Base-by-base conservation (phyloP, 2,329 filamentous ascomycete species). In the Cordyceps tenuipes region DNA sequence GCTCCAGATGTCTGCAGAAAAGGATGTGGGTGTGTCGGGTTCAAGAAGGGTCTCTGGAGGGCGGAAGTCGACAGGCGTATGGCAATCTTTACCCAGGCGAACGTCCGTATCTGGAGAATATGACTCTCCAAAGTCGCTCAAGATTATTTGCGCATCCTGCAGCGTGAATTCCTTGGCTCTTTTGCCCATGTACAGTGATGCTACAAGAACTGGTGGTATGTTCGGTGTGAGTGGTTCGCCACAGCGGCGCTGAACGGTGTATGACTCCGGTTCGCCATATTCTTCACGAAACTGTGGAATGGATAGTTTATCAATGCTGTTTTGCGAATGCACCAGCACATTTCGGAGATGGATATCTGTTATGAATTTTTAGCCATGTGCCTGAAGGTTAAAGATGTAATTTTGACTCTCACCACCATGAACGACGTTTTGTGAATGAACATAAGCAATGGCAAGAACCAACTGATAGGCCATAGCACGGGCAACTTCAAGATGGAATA, bases 341-440 rank as follows among this genome's bases (percentile, higher is more conserved):
- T 56, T 56, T 2, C 43, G 41, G 17, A 56, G 53, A 47, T 56
- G 43, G n/a, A 56, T 47, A 15, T 56, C 43, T 56, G 21, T 17
- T 3, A 46, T 21, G 3, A 5, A 15, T 31, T 9, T 15, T 21
- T 46, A 55, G 26, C 5, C 7, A 4, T 15, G n/a, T 10, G n/a
- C 51, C 15, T 3, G 36, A 43, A 8, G 5, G n/a, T 8, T n/a
- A 23, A 19, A 19, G 51, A 43, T 43, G 51, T 19, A 43, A 43
- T 23, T 3, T 23, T 47, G 43, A n/a, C 41, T 15, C 55, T 50
- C 19, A 62, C 61, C 61, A 39, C 61, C 61, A 29, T 62, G 59
- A 17, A 61, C 55, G 13, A 55, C 46, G 13, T 54, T 55, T 15
- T 48, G 41, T 1, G 34, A 48, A 34, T 61, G 61, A 23, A 62